Evolutionary conservation across 2,329 filamentous ascomycete species (phyloP).

Genomic region (Cladorrhinum sp.): DNA sequence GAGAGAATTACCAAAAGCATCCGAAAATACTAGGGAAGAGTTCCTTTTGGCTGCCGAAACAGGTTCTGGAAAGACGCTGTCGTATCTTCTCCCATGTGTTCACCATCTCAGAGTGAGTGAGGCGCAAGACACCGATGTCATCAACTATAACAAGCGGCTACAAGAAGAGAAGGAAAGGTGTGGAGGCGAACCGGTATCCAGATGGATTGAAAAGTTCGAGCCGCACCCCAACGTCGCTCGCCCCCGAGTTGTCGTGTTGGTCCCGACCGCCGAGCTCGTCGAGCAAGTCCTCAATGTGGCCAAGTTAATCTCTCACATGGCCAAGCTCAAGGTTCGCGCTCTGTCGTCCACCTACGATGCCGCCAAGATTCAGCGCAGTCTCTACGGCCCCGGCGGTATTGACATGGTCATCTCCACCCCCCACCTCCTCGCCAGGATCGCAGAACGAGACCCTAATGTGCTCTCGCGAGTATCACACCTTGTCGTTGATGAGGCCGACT

Average conservation of each 20-base stretch:
- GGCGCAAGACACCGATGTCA: conserved; percentile 54
- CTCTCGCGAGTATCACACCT: conserved; percentile 88
- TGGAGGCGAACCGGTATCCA: conserved; percentile 39
- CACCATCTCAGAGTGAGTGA: conserved; percentile 81
- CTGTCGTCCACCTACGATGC: conserved; percentile 76
- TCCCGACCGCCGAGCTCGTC: conserved; percentile 90
- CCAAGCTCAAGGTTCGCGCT: conserved; percentile 82
- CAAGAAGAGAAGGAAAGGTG: conserved; percentile 58
- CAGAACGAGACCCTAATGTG: conserved; percentile 84
- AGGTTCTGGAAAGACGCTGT: conserved; percentile 92
- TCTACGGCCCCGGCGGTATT: conserved; percentile 78
- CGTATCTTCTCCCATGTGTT: conserved; percentile 81
- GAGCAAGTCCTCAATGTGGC: conserved; percentile 78
- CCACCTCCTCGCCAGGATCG: conserved; percentile 83
- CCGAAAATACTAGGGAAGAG: conserved; percentile 40
- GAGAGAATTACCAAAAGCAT: conserved; percentile 31
- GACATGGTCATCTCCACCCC: conserved; percentile 87
- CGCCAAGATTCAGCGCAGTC: conserved; percentile 75
- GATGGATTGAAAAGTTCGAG: conserved; percentile 62
- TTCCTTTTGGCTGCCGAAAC: conserved; percentile 94
- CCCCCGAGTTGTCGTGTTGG: conserved; percentile 79
- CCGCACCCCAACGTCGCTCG: conserved; percentile 72
- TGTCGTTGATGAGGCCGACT: conserved; percentile 93
- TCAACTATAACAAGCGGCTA: conserved; percentile 54
- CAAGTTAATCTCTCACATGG: conserved; percentile 77